These are phyloP conservation scores for Neonectria hederae DNA, from an alignment of 2,329 filamentous ascomycete genomes.

Conservation along the genomic window DNA sequence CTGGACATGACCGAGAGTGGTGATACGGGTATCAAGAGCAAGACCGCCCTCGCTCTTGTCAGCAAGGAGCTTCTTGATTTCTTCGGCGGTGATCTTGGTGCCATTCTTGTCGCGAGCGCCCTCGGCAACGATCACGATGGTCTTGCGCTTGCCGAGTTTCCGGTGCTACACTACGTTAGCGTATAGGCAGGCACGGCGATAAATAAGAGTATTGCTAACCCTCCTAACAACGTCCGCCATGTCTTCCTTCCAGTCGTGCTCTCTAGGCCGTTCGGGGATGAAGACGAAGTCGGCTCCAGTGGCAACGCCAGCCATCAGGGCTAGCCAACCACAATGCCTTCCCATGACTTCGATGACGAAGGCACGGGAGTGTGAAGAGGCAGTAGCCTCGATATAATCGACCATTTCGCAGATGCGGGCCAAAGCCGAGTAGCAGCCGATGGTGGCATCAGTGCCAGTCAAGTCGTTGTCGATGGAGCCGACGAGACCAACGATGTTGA, in stretches of 20 bases:
- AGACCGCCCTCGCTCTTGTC: constrained; percentile 72
- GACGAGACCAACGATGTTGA: constrained; percentile 96
- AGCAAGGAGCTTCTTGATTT: constrained; percentile 90
- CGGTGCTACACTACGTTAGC: constrained; percentile 71
- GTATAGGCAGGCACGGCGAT: neutral
- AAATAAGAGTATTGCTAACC: constrained; percentile 54
- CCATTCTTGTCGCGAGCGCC: constrained; percentile 88
- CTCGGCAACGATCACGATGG: constrained; percentile 97
- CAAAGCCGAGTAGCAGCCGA: constrained; percentile 94
- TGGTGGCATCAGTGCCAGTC: constrained; percentile 95
- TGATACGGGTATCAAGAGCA: constrained; percentile 90
- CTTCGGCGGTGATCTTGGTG: constrained; percentile 81
- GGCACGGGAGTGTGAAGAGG: constrained; percentile 90
- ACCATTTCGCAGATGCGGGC: constrained; percentile 94
- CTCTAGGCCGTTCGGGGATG: constrained; percentile 91
- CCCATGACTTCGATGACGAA: constrained; percentile 99
- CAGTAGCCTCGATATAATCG: constrained; percentile 96
- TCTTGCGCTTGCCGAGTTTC: constrained; percentile 90
- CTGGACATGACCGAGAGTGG: constrained; percentile 96
- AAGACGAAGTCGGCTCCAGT: constrained; percentile 97
- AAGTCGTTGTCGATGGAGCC: constrained; percentile 99
- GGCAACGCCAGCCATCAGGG: constrained; percentile 93
- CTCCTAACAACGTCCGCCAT: constrained; percentile 83
- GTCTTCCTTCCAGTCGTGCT: constrained; percentile 86
- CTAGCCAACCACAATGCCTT: constrained; percentile 96